Evolutionary conservation across 2,329 filamentous ascomycete genomes (phyloP), one percentile per base, ranked within the genome.

Genomic region (Apiospora arundinis): DNA sequence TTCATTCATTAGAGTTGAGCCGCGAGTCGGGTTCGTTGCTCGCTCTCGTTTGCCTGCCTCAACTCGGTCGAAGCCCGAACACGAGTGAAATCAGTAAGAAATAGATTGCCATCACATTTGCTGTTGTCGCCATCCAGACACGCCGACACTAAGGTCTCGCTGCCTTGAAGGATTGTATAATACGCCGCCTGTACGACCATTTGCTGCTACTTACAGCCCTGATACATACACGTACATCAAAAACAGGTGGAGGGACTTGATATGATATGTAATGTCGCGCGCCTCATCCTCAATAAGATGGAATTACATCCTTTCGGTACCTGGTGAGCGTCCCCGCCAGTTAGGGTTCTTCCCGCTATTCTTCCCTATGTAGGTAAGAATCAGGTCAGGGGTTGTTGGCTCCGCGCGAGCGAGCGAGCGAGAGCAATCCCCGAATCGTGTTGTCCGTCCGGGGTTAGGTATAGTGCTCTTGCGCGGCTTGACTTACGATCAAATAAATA

Each of bases 261-360:
- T 21, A 11, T 21, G 12, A 46, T 46, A 46, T 21, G 18, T 28
- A 21, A 37, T 37, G 16, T n/a, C 12, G 28, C 52, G 4, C 16
- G 28, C 32, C 18, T 63, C 28, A 40, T 63, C 28, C 56, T 63
- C 28, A n/a, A 32, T 18, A 37, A 28, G 37, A 40, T 12, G 3
- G 49, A 32, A 32, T 56, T 56, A n/a, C 8, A 6, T 56, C 28
- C 52, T 32, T 8, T 18, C 21, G n/a, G 8, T 18, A n/a, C 28
- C 28, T 40, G 21, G 28, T 28, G 12, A n/a, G 32, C 18, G 28
- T 63, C 56, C 18, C 32, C 56, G 32, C 21, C 16, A 32, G 56
- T 63, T n/a, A 63, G 32, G 32, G 56, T 40, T 63, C 56, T 63
- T 63, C 56, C 56, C 56, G 32, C 45, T 48, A 48, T 45, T 32